Evolutionary conservation across 2,329 filamentous ascomycete species (phyloP).

Genomic region (Fusarium ramigenum): DNA sequence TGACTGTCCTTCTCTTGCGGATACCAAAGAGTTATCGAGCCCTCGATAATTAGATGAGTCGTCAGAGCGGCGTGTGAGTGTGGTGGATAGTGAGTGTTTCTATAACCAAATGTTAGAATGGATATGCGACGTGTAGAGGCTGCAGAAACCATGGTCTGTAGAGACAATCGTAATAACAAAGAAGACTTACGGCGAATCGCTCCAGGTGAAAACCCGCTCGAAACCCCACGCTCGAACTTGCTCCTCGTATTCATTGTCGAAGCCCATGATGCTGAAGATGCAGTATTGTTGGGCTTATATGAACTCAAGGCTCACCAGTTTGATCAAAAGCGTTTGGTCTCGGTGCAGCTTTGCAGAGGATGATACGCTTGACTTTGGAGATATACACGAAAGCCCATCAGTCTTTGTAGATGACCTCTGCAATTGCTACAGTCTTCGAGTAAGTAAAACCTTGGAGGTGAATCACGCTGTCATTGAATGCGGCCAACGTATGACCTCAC

Average conservation of each 20-base stretch:
- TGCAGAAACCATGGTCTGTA: neutral
- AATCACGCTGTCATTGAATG: slow-evolving; percentile 23
- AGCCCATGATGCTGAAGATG: slow-evolving; percentile 38
- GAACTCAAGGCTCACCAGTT: neutral
- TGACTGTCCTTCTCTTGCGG: slow-evolving; percentile 64
- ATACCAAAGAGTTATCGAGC: slow-evolving; percentile 73
- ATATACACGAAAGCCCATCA: neutral
- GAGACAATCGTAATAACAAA: neutral
- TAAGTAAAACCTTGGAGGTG: neutral
- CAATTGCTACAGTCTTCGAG: neutral
- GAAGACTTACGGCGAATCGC: slow-evolving; percentile 69
- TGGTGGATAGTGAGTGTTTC: slow-evolving; percentile 73
- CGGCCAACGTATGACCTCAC: slow-evolving; percentile 36
- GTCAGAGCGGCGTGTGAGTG: slow-evolving; percentile 72
- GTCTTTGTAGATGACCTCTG: neutral
- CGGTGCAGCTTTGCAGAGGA: neutral
- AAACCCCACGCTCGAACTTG: slow-evolving; percentile 78
- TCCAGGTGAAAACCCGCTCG: slow-evolving; percentile 75
- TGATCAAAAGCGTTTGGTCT: neutral
- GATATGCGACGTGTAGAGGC: slow-evolving; percentile 1
- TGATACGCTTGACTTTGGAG: neutral
- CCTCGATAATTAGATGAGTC: slow-evolving; percentile 74
- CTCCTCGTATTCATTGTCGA: slow-evolving; percentile 54
- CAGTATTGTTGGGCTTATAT: neutral
- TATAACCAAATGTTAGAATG: slow-evolving; percentile 45